A percentile compares a stretch with the other conserved stretches of the same genome.
phyloP scores from a whole-genome alignment of 2,329 filamentous ascomycete species.

The Ploettnerulaceae sp. region DNA sequence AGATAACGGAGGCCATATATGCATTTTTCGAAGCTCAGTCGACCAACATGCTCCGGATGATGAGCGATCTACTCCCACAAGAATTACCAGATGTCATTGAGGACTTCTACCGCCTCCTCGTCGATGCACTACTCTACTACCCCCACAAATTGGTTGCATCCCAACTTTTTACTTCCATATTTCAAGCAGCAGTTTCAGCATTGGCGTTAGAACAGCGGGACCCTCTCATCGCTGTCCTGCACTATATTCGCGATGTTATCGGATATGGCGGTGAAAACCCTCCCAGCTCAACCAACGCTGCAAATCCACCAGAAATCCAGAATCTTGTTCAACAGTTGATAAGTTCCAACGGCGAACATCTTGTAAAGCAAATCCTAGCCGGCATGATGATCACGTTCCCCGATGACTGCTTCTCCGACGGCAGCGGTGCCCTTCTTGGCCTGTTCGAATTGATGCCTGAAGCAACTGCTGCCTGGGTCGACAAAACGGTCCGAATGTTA shows the following conservation, averaged over 20 bases:
- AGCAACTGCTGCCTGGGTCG: constrained; percentile 77
- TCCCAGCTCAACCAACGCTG: constrained; percentile 54
- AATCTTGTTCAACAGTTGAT: constrained; percentile 69
- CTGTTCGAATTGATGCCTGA: constrained; percentile 83
- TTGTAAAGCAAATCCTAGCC: constrained; percentile 86
- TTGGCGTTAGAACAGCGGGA: constrained; percentile 87
- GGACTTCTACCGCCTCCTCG: constrained; percentile 84
- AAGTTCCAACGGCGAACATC: constrained; percentile 62
- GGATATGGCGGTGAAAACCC: constrained; percentile 78
- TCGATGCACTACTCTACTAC: constrained; percentile 90
- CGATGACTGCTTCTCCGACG: constrained; percentile 89
- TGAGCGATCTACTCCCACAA: constrained; percentile 71
- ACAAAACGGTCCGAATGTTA: constrained; percentile 76
- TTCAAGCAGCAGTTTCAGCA: constrained; percentile 81
- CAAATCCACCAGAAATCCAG: constrained; percentile 64
- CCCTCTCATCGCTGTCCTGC: constrained; percentile 83
- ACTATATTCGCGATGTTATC: constrained; percentile 87
- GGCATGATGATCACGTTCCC: constrained; percentile 99
- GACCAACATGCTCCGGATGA: constrained; percentile 79
- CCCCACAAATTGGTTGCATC: constrained; percentile 79
- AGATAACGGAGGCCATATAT: constrained; percentile 85
- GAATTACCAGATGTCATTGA: constrained; percentile 57
- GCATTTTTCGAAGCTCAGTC: constrained; percentile 93
- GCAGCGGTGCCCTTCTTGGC: constrained; percentile 83
- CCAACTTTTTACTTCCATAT: constrained; percentile 71